Evolutionary conservation across 805 yeast genomes (phyloP).

Genomic region (Monosporozyma yasuniensis): DNA sequence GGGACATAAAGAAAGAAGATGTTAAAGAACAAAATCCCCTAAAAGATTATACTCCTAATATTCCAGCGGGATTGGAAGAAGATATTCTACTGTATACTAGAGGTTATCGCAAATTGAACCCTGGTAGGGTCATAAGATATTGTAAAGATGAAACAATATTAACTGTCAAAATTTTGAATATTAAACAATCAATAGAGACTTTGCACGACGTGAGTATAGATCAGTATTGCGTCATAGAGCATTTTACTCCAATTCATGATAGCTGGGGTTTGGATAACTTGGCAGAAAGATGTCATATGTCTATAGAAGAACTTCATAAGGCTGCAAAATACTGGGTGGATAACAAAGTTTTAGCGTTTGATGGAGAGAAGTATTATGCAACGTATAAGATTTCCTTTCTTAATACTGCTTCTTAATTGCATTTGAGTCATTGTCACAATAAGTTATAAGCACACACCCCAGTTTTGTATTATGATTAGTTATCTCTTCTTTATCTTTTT

Average conservation of each 20-base stretch:
- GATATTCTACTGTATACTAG: constrained; percentile 31
- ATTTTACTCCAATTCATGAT: constrained; percentile 14
- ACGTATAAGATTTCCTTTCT: background rate
- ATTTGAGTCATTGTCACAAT: background rate
- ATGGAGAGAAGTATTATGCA: background rate
- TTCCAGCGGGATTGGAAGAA: background rate
- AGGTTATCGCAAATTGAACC: constrained; percentile 37
- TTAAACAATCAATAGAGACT: constrained; percentile 22
- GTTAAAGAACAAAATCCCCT: background rate
- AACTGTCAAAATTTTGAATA: constrained; percentile 47
- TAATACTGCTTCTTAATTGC: background rate
- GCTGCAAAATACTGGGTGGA: constrained; percentile 23
- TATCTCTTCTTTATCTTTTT: background rate
- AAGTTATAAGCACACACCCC: background rate
- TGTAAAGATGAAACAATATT: constrained; percentile 56
- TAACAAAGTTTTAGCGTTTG: background rate
- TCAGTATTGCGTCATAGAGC: constrained; percentile 8
- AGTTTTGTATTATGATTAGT: background rate
- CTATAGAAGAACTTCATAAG: constrained; percentile 29
- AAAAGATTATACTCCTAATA: background rate
- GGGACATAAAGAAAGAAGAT: constrained; percentile 42
- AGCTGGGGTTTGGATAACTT: constrained; percentile 25
- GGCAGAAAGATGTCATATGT: background rate
- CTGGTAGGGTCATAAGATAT: constrained; percentile 51
- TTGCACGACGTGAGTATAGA: background rate